Conservation (phyloP, 75 land plant genomes). For the Sequoiadendron giganteum region DNA sequence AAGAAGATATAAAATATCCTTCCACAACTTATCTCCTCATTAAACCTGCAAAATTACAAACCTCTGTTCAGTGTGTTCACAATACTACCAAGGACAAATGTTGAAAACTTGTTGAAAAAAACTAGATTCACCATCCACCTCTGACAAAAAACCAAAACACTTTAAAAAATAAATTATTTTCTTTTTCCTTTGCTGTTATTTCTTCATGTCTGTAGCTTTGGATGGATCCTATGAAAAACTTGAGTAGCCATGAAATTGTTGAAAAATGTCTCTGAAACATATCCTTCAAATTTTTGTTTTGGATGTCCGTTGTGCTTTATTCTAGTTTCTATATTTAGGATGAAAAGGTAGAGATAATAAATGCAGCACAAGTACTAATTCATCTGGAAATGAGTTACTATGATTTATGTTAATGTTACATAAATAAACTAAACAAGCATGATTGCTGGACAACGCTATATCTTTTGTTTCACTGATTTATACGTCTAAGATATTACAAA, state of each 20-base stretch:
- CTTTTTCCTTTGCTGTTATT: background rate
- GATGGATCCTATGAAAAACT: background rate
- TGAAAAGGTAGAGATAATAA: background rate
- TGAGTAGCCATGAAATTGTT: background rate
- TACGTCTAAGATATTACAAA: background rate
- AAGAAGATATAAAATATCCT: no score
- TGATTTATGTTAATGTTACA: background rate
- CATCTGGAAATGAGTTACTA: background rate
- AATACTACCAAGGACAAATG: background rate
- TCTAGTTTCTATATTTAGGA: background rate
- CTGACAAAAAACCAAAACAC: background rate
- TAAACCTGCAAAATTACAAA: background rate
- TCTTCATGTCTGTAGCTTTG: background rate
- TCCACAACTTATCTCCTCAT: background rate
- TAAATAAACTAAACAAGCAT: background rate
- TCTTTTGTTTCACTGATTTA: background rate
- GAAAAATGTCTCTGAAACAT: background rate
- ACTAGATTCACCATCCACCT: background rate
- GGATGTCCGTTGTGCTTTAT: background rate
- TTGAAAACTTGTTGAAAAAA: background rate
- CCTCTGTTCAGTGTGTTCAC: background rate
- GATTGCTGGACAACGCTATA: background rate
- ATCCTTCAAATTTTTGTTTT: background rate
- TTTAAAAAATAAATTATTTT: background rate
- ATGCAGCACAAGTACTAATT: background rate